Base-by-base conservation (phyloP, 805 yeast species). In the Metschnikowia dekortorum region DNA sequence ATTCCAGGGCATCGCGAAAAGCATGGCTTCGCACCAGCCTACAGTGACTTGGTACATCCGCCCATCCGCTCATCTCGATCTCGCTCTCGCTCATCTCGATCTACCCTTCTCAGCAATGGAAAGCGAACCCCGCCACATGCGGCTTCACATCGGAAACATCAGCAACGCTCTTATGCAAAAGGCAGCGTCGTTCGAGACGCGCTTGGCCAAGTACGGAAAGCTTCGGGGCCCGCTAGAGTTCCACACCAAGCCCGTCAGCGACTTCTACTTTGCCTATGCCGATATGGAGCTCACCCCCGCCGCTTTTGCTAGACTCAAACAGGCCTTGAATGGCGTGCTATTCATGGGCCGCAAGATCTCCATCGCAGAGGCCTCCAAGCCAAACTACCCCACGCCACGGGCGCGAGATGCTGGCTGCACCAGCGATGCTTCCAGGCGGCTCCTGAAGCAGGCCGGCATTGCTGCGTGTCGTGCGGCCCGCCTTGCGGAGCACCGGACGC, bases 331-430 rank as follows among this genome's bases (percentile, higher is more conserved):
- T 62, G 94, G 91, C 31, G 79, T 85, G 1, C 79, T 78, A 28
- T 92, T 77, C 67, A 89, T 87, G 76, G 96, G 96, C 2, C 75
- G 85, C 28, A 80, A 76, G 47, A 65, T 92, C 34, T 71, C 73
- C 2, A 68, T 92, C 8, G 81, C 77, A 47, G 64, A 69, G 41
- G 97, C 97, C 3, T 80, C 76, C 56, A 82, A 82, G 0, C 71
- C 71, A 40, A 86, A 69, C 65, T 59, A 68, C 41, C 41, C 53
- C 9, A 70, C 69, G 26, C 61, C 66, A 16, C 78, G 84, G 84
- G 65, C 67, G 31, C 61, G 64, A 41, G 84, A 83, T 54, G 53
- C 64, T 31, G 66, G 63, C 10, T 65, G 78, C 39, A 76, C 70
- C 34, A 49, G 59, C 1, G 64, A 65, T 9, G 55, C 63, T 37